Conservation (phyloP, 2,329 filamentous ascomycete genomes). For the Endothia cerciana region DNA sequence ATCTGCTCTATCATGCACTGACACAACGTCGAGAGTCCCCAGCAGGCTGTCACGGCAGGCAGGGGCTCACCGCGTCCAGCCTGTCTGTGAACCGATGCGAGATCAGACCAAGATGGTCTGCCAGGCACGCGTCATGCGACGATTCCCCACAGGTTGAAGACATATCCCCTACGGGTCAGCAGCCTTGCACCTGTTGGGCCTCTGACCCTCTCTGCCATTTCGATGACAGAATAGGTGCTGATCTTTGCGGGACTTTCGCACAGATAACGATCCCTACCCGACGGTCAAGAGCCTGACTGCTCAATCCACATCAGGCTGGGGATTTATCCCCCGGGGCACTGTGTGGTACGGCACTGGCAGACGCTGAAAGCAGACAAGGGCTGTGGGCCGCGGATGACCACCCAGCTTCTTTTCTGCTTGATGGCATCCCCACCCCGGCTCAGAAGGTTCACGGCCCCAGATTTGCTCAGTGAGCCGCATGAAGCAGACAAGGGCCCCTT, state of each 20-base stretch:
- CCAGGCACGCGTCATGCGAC: constrained; percentile 26
- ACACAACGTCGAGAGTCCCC: too few relatives aligned
- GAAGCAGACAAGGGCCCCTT: constrained; percentile 21
- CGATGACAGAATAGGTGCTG: not conserved
- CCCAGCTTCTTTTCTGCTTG: constrained; percentile 15
- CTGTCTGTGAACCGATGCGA: constrained; percentile 6
- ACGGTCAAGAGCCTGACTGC: not conserved
- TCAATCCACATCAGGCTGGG: not conserved
- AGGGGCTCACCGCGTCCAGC: constrained; percentile 2
- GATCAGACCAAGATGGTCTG: constrained; percentile 25
- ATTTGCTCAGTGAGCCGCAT: constrained; percentile 29
- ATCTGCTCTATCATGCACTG: not conserved
- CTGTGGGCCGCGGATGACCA: constrained; percentile 20
- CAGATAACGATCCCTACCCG: not conserved
- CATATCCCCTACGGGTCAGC: constrained; percentile 18
- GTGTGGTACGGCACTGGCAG: not conserved
- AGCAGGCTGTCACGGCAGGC: not conserved
- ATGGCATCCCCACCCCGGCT: constrained; percentile 23
- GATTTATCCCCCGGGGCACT: not conserved
- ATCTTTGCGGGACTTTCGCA: not conserved
- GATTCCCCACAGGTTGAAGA: constrained; percentile 24
- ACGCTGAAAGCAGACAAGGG: constrained; percentile 17
- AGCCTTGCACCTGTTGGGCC: not conserved
- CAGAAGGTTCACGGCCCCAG: constrained; percentile 28
- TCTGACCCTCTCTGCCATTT: not conserved